Evolutionary conservation across 2,329 filamentous ascomycete species (phyloP).

Genomic region (Fusarium sp.): DNA sequence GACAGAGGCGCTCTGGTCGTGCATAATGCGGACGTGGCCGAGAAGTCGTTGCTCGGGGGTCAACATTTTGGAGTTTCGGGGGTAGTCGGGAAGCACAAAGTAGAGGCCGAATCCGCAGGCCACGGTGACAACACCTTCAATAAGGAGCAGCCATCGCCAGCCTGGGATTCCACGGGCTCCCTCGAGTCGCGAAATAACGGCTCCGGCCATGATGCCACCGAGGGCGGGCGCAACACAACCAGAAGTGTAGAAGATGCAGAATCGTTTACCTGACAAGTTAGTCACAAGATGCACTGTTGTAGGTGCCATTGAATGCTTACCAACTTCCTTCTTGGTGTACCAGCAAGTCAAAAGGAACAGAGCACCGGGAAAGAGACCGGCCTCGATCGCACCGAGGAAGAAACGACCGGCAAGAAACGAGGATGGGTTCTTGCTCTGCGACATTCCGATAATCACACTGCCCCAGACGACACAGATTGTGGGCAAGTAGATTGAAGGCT

Average conservation of each 20-base stretch:
- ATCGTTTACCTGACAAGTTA: slow-evolving; percentile 16
- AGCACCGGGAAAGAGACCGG: slow-evolving; percentile 71
- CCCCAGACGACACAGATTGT: slow-evolving; percentile 24
- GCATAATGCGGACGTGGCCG: slow-evolving; percentile 13
- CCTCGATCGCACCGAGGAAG: slow-evolving; percentile 71
- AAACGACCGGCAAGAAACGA: slow-evolving; percentile 57
- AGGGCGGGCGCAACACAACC: slow-evolving; percentile 21
- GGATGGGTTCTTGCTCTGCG: slow-evolving; percentile 8
- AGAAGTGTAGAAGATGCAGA: slow-evolving; percentile 26
- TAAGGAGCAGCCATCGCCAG: slow-evolving; percentile 24
- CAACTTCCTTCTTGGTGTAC: slow-evolving; percentile 32
- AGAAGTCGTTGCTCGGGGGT: slow-evolving; percentile 10
- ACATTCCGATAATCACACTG: slow-evolving; percentile 24
- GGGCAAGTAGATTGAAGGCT: slow-evolving; percentile 26
- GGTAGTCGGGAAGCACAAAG: slow-evolving; percentile 26
- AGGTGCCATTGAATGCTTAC: not conserved
- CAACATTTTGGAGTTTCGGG: slow-evolving; percentile 10
- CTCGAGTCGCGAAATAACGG: slow-evolving; percentile 19
- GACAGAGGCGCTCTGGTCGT: slow-evolving; percentile 7
- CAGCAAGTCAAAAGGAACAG: slow-evolving; percentile 27
- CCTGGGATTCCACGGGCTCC: slow-evolving; percentile 22
- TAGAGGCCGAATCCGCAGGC: slow-evolving; percentile 7
- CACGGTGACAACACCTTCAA: slow-evolving; percentile 19
- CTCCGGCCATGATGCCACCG: slow-evolving; percentile 22
- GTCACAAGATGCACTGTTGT: not conserved